These are phyloP conservation scores for Hysterangium stoloniferum DNA, from an alignment of 768 basidiomycete species.

Conservation along the genomic window DNA sequence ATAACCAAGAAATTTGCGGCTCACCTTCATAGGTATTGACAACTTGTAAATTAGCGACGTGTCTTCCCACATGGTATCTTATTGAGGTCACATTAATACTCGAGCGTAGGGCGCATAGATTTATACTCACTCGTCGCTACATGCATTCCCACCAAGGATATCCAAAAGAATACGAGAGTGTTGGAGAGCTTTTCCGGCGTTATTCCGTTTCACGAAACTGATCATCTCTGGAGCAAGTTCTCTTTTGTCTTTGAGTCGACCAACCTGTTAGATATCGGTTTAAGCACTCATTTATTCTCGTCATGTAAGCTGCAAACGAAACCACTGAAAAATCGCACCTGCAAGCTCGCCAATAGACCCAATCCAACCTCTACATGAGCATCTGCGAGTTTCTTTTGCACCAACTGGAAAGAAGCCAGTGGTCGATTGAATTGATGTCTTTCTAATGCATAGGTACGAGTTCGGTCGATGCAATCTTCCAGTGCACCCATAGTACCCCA, in stretches of 20 bases:
- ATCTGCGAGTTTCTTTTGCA: conserved; percentile 95
- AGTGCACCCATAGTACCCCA: conserved; percentile 97
- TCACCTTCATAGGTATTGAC: conserved; percentile 91
- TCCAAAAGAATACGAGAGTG: conserved; percentile 79
- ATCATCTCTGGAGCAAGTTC: conserved; percentile 84
- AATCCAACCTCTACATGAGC: conserved; percentile 82
- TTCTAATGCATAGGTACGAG: conserved; percentile 81
- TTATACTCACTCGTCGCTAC: conserved; percentile 73
- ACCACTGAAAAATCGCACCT: conserved; percentile 33
- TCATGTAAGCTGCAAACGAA: conserved; percentile 24
- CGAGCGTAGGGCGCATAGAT: not conserved
- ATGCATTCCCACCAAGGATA: conserved; percentile 91
- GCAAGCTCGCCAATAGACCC: conserved; percentile 67
- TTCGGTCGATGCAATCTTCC: conserved; percentile 77
- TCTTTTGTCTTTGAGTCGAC: conserved; percentile 77
- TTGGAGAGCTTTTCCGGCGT: conserved; percentile 86
- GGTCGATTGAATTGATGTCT: conserved; percentile 86
- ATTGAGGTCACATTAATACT: not conserved
- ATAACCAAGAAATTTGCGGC: not conserved
- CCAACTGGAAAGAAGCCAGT: conserved; percentile 91
- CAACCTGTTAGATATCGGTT: conserved; percentile 27
- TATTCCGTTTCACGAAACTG: conserved; percentile 91
- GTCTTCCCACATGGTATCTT: conserved; percentile 90
- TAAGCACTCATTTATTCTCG: not conserved
- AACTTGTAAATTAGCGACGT: conserved; percentile 93